phyloP scores from a whole-genome alignment of 192 early-diverging fungal genomes.

The Piromyces sp. region DNA sequence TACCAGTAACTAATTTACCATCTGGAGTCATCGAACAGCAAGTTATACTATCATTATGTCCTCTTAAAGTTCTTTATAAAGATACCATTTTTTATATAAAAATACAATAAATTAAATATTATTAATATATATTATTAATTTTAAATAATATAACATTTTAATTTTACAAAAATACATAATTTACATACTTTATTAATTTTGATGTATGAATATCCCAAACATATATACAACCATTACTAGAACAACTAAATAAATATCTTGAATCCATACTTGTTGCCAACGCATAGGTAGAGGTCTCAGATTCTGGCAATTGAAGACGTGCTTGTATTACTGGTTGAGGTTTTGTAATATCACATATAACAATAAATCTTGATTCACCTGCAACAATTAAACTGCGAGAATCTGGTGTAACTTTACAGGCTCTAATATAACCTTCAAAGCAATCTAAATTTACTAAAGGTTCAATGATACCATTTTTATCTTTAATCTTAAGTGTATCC shows the following conservation, averaged over 20 bases:
- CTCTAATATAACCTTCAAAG: neutral
- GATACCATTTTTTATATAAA: too few species aligned
- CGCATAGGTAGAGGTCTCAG: neutral
- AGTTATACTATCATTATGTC: neutral
- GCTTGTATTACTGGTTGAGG: neutral
- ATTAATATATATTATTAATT: neutral
- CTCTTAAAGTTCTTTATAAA: neutral
- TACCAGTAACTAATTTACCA: neutral
- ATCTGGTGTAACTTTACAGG: neutral
- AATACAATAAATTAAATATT: neutral
- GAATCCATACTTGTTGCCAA: neutral
- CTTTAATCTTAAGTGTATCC: neutral
- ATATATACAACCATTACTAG: neutral
- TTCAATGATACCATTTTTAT: neutral
- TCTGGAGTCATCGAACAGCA: neutral
- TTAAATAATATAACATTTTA: too few species aligned
- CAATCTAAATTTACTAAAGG: neutral
- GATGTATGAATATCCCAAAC: neutral
- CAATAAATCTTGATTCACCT: neutral
- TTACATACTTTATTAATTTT: neutral
- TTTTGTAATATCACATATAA: neutral
- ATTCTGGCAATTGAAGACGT: neutral
- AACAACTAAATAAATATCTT: neutral
- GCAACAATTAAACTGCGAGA: neutral
- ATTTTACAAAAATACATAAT: neutral